Percentiles rank a stretch among this genome's conserved stretches.
These are phyloP conservation scores for Rachicladosporium sp. DNA, from an alignment of 2,329 filamentous ascomycete species.

Conservation along the genomic window DNA sequence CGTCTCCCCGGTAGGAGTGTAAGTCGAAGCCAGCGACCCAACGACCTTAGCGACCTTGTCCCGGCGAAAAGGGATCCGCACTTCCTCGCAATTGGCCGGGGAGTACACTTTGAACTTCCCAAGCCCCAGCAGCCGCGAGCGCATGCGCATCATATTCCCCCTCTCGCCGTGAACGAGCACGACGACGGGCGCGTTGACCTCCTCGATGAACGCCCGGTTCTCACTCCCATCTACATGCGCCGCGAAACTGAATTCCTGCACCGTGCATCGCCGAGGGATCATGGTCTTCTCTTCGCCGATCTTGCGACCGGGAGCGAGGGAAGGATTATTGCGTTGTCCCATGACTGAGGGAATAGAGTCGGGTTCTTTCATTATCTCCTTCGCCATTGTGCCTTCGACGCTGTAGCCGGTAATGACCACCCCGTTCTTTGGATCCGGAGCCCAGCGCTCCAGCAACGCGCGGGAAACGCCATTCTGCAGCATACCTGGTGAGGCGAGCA, in stretches of 20 bases:
- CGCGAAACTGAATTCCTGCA: constrained; percentile 90
- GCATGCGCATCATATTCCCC: constrained; percentile 94
- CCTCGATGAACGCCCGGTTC: constrained; percentile 93
- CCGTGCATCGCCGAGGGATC: constrained; percentile 83
- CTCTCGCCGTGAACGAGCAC: constrained; percentile 96
- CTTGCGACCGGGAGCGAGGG: constrained; percentile 17
- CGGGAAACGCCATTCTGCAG: constrained; percentile 90
- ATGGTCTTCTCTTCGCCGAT: constrained; percentile 56
- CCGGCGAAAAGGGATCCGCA: constrained; percentile 86
- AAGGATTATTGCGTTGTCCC: constrained; percentile 34
- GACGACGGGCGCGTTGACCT: constrained; percentile 82
- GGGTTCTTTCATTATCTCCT: constrained; percentile 87
- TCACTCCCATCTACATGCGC: constrained; percentile 94
- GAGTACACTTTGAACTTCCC: constrained; percentile 87
- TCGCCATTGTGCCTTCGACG: constrained; percentile 96
- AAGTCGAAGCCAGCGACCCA: constrained; percentile 59
- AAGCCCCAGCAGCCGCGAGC: constrained; percentile 86
- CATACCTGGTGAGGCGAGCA: constrained; percentile 97
- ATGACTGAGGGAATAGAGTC: constrained; percentile 92
- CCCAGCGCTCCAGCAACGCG: constrained; percentile 88
- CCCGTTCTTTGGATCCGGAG: constrained; percentile 88
- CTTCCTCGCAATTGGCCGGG: constrained; percentile 86
- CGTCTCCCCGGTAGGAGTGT: too few species aligned
- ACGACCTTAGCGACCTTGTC: constrained; percentile 96
- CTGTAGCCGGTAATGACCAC: constrained; percentile 98